Evolutionary conservation across 306 rosid genomes (phyloP).

Genomic region (Sindora glabra): DNA sequence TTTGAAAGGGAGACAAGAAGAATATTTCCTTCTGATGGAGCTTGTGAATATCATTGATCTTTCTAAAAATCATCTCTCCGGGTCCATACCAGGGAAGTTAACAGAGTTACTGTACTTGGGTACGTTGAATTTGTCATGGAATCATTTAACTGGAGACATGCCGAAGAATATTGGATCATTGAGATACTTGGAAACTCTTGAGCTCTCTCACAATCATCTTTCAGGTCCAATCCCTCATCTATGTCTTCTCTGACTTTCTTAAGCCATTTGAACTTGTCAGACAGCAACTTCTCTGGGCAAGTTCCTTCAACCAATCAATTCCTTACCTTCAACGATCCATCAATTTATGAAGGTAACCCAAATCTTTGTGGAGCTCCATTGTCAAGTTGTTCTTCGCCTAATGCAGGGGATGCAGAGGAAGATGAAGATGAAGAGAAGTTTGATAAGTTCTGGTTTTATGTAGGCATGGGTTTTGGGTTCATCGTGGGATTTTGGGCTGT

Average conservation of each 20-base stretch:
- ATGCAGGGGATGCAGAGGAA: neutral
- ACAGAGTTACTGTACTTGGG: conserved; percentile 2
- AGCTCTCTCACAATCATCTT: conserved; percentile 2
- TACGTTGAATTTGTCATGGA: conserved; percentile 18
- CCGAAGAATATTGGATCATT: conserved; percentile 8
- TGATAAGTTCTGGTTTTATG: neutral
- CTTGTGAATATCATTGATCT: neutral
- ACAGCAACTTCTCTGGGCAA: neutral
- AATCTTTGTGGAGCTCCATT: conserved; percentile 14
- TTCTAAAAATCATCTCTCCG: too few relatives aligned
- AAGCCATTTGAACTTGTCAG: too few relatives aligned
- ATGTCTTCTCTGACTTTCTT: too few relatives aligned
- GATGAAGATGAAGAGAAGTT: neutral
- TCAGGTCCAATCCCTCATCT: conserved; percentile 14
- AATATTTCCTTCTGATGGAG: neutral
- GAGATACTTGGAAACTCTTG: neutral
- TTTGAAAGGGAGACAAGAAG: neutral
- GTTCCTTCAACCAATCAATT: conserved; percentile 4
- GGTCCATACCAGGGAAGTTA: neutral
- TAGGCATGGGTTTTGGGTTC: neutral
- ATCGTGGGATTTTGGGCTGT: neutral
- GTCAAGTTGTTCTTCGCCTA: too few relatives aligned
- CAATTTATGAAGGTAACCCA: conserved; percentile 2
- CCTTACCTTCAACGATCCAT: neutral
- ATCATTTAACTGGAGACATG: conserved; percentile 3